Evolutionary conservation across 148 eudicot species (phyloP), one percentile per base, ranked within the genome.

Genomic region (Vaccinium vitisidaea): DNA sequence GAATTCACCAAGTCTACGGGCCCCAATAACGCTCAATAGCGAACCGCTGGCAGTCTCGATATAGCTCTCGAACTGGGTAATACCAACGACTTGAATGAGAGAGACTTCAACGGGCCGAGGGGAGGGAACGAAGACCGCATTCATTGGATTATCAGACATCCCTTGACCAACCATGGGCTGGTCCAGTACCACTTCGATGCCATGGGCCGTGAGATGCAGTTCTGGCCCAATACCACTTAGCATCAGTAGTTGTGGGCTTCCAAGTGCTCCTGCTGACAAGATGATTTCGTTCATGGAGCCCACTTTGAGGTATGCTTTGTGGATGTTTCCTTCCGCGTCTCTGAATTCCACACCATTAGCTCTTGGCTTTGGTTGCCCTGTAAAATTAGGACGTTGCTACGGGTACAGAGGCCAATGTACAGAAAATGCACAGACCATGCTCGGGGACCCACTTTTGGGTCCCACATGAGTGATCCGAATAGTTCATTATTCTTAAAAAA

Each of bases 131-230:
- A 92, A 18, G 32, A 97, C 75, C 0, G 87, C 89, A 76, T 97
- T 97, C 95, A 94, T 91, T 2, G 98, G 95, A 78, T 97, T 97
- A 89, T 97, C 99, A 6, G 96, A 84, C 94, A 97, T 90, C 48
- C 92, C 95, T 83, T 93, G 95, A 1, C 99, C 98, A 25, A 95
- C 99, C 86, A 84, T 87, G 36, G 95, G 96, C 84, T 93, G 95
- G 69, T 96, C 91, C 86, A 96, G 21, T 78, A 96, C 70, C 30
- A 93, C 92, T 18, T 86, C 61, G 63, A 93, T 93, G 6, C 89
- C 90, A 3, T 87, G 93, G 65, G 86, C 65, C 87, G 1, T 11
- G 0, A 97, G 91, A n/a, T 95, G 94, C 16, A 84, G 53, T 46
- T 88, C 87, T 3, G 99, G 99, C 80, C 99, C 99, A 39, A 96